These are phyloP conservation scores for Colletotrichum sp. DNA, from an alignment of 2,329 filamentous ascomycete genomes.

Conservation along the genomic window DNA sequence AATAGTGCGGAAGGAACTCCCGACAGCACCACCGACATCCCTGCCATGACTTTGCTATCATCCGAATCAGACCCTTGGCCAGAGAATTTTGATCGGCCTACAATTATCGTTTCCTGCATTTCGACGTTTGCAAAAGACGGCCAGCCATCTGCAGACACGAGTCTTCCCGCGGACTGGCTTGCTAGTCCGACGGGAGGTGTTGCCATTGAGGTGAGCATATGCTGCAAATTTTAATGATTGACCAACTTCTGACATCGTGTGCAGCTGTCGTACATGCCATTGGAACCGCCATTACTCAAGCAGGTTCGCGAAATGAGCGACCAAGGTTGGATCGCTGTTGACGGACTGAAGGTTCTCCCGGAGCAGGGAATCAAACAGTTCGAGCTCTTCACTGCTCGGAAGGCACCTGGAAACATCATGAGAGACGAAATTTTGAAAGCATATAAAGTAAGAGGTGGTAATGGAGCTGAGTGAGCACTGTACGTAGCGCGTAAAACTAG, in stretches of 20 bases:
- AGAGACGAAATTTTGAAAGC: slow-evolving; percentile 59
- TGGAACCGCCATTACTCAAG: slow-evolving; percentile 71
- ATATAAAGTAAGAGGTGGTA: slow-evolving; percentile 36
- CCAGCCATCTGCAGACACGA: slow-evolving; percentile 70
- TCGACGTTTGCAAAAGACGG: slow-evolving; percentile 71
- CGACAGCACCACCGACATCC: slow-evolving; percentile 11
- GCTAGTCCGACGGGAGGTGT: slow-evolving; percentile 76
- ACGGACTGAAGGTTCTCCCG: slow-evolving; percentile 76
- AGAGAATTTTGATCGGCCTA: slow-evolving; percentile 63
- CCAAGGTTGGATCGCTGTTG: slow-evolving; percentile 74
- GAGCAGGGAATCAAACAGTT: slow-evolving; percentile 85
- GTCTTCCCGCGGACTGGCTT: slow-evolving; percentile 72
- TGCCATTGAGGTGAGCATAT: slow-evolving; percentile 72
- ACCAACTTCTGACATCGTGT: not conserved
- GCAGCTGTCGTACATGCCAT: slow-evolving; percentile 57
- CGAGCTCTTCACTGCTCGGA: slow-evolving; percentile 77
- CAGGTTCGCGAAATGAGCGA: slow-evolving; percentile 67
- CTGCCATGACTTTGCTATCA: slow-evolving; percentile 52
- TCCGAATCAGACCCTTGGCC: slow-evolving; percentile 70
- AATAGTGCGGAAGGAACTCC: not conserved
- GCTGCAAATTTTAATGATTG: not conserved
- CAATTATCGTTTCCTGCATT: slow-evolving; percentile 78
- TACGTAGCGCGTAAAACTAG: not conserved
- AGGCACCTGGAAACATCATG: slow-evolving; percentile 74
- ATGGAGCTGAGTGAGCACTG: not conserved